phyloP scores from a whole-genome alignment of 352 stramenopile genomes.

The Phytophthora europaea region DNA sequence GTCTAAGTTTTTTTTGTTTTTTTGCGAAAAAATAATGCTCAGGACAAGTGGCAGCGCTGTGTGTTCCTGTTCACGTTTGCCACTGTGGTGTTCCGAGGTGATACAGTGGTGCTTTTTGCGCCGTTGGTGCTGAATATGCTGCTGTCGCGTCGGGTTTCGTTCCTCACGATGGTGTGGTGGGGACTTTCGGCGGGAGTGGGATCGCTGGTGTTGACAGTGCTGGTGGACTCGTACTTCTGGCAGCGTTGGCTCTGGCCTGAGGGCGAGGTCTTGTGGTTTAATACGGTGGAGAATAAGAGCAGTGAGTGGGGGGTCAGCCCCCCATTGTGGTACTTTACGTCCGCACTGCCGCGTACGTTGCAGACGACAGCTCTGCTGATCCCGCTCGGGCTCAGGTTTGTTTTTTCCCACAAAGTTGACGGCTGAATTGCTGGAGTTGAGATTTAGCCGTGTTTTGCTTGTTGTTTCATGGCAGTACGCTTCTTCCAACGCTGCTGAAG shows the following conservation, averaged over 20 bases:
- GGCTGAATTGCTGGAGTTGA: not conserved
- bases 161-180: conserved; percentile 84
- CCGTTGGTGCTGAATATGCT: conserved; percentile 95
- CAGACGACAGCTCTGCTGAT: conserved; percentile 87
- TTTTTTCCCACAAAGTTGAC: not conserved
- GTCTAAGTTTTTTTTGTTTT: conserved; percentile 5
- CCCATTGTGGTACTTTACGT: conserved; percentile 97
- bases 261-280: conserved; percentile 98
- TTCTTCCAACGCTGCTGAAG: conserved; percentile 54
- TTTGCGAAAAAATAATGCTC: not conserved
- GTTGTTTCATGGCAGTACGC: conserved; percentile 37
- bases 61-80: conserved; percentile 92
- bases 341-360: conserved; percentile 92
- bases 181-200: conserved; percentile 80
- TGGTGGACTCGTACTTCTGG: conserved; percentile 97
- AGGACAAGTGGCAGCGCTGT: conserved; percentile 54
- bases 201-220: conserved; percentile 87
- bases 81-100: conserved; percentile 97
- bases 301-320: conserved; percentile 97
- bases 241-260: conserved; percentile 97
- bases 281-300: conserved; percentile 97
- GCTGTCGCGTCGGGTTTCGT: conserved; percentile 63
- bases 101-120: conserved; percentile 96
- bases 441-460: not conserved
- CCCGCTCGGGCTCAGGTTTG: conserved; percentile 82